Evolutionary conservation across 176 grass and related monocot genomes (phyloP), one percentile per base, ranked within the genome.

Genomic region (Saccharum officinarum): DNA sequence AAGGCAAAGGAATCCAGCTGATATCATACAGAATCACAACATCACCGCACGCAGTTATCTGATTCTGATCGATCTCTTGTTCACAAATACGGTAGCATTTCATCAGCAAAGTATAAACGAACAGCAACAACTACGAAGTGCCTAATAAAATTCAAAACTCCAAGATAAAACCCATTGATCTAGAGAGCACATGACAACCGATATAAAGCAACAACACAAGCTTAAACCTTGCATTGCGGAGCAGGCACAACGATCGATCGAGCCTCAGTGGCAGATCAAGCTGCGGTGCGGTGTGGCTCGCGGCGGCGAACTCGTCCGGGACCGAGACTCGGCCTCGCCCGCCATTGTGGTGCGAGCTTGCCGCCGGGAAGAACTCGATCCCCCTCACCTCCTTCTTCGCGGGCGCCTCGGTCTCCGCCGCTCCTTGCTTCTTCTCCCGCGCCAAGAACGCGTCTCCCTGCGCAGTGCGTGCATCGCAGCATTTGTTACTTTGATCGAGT

Each of bases 301-400:
- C 76, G 30, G 75, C 54, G 30, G 57, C 33, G 14, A 87, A 76
- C 20, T 63, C 71, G 8, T 28, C 67, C 3, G n/a, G 5, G 31
- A 18, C 18, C 17, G 11, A 17, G 44, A 31, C 44, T 5, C 71
- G 44, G 22, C 37, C 25, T 20, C 20, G 6, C 60, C 37, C 42
- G 23, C 15, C 52, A 18, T 1, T 1, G 22, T 37, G 49, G 47
- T 41, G 25, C 25, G 71, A 41, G 22, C 86, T 64, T 2, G 80
- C 80, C 54, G 66, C 42, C 18, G 93, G 93, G 83, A 95, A 90
- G 90, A 95, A 95, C 64, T 95, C 88, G 77, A 95, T 90, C 93
- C 90, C 93, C 72, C 87, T 78, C 40, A 92, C 52, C 28, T 72
- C 82, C 41, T 76, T 50, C 74, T 63, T 74, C 81, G 31, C 81